A percentile compares a stretch with the other conserved stretches of the same genome.
These are phyloP conservation scores for Bipolaris victoriae DNA, from an alignment of 2,329 filamentous ascomycete genomes.

Conservation along the genomic window DNA sequence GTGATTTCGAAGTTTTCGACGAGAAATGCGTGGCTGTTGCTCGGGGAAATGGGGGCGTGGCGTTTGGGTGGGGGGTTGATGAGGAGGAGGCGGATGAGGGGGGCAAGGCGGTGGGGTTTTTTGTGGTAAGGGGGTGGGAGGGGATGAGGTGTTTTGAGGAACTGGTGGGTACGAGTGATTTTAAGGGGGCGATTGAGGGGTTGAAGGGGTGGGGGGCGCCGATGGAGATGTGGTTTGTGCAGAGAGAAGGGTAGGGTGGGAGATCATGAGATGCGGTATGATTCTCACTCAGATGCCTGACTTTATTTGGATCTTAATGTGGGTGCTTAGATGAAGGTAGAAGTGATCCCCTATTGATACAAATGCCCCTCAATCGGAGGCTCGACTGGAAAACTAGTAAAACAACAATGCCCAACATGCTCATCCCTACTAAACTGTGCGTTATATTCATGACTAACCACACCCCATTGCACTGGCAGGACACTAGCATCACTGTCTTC, in stretches of 20 bases:
- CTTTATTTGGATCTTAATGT: too few species aligned
- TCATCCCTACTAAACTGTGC: not conserved
- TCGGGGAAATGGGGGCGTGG: not conserved
- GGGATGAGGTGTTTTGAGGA: constrained; percentile 12
- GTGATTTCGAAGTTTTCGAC: not conserved
- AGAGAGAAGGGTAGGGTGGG: not conserved
- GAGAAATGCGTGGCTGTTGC: not conserved
- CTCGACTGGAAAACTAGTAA: constrained; percentile 26
- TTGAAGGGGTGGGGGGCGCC: constrained; percentile 6
- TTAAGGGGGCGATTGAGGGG: constrained; percentile 2
- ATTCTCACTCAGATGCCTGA: too few species aligned
- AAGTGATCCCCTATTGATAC: constrained; percentile 9
- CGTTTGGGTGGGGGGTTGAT: constrained; percentile 11
- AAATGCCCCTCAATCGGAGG: constrained; percentile 15
- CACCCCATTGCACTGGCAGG: constrained; percentile 38
- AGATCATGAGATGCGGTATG: not conserved
- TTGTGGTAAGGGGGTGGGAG: constrained; percentile 13
- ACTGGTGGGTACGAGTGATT: not conserved
- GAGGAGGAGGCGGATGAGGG: constrained; percentile 7
- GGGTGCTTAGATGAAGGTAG: too few species aligned
- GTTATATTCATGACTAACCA: constrained; percentile 9
- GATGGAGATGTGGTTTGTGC: constrained; percentile 8
- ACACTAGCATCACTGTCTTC: constrained; percentile 24
- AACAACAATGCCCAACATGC: constrained; percentile 27
- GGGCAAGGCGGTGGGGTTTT: constrained; percentile 2